Base-by-base conservation (phyloP, 2,329 filamentous ascomycete species). In the Aspergillus vadensis region DNA sequence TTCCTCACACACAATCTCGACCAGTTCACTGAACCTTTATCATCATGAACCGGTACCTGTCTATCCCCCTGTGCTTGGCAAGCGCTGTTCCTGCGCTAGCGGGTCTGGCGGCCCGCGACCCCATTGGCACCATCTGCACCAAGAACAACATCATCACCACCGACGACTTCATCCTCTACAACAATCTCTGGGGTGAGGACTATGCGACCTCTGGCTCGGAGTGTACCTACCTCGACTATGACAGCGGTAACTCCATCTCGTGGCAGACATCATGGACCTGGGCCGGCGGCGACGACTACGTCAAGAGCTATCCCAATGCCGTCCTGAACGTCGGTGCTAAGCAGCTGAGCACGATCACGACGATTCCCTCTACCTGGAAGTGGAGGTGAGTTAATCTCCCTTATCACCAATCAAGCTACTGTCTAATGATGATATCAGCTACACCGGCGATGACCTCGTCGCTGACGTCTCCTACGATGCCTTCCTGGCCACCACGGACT, bases 401-500 rank as follows among this genome's bases (percentile, higher is more conserved):
- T 15, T 23, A 10, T 32, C 14, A 10, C 15, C 32, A 21, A 52
- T 32, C 21, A 38, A 55, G 32, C 23, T 8, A 54, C 4, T 10
- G 10, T 23, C 14, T 39, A 54, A 21, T 21, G 5, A 54, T 17
- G 23, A 12, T 43, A 3, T 17, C 44, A 70, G 70, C 10, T 85
- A 86, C 71, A 76, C 74, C 41, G 80, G 79, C 56, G 71, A 68
- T 41, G 63, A 74, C 48, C 69, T 85, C 39, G 71, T 82, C 39
- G 82, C 82, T 49, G 80, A 87, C 65, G 85, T 87, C 9, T 78
- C 83, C 10, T 86, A 85, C 67, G 83, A 86, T 67, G 54, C 53
- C 23, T 65, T 66, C 52, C 72, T 86, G 23, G 86, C 86, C 71
- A 77, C 81, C 0, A 74, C 74, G 17, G 77, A 73, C 25, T 68